Percentiles rank a stretch among this genome's conserved stretches.
phyloP scores from a whole-genome alignment of 306 rosid genomes.

The Cucurbita argyrosperma region DNA sequence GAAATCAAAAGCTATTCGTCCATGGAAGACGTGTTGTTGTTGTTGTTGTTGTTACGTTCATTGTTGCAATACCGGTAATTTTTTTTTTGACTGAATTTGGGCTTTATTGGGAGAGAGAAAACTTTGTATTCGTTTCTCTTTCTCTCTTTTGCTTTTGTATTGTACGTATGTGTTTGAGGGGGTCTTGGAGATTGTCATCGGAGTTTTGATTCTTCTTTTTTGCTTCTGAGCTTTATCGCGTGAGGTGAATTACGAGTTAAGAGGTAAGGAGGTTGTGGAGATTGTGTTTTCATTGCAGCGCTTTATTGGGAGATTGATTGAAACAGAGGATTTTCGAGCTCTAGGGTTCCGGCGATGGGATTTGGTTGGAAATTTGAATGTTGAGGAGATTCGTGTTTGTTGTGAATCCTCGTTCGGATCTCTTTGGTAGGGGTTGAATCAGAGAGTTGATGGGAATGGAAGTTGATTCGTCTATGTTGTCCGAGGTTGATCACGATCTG shows the following conservation, averaged over 20 bases:
- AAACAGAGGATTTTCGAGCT: neutral
- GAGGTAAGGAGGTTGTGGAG: neutral
- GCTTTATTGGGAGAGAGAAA: slow-evolving; percentile 6
- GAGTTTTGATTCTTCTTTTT: slow-evolving; percentile 1
- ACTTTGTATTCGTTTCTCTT: neutral
- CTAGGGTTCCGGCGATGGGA: slow-evolving; percentile 7
- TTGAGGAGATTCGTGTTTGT: slow-evolving; percentile 29
- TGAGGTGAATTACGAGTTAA: neutral
- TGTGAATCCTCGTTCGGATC: slow-evolving; percentile 57
- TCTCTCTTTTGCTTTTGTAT: neutral
- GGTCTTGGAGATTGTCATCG: neutral
- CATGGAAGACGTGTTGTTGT: neutral
- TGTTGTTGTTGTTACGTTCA: neutral
- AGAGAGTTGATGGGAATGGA: slow-evolving; percentile 54
- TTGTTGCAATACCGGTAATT: neutral
- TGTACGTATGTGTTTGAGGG: slow-evolving; percentile 1
- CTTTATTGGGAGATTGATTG: neutral
- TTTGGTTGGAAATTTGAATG: slow-evolving; percentile 22
- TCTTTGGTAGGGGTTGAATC: slow-evolving; percentile 37
- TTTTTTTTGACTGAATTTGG: neutral
- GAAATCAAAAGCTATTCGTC: neutral
- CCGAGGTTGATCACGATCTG: slow-evolving; percentile 76
- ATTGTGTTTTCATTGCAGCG: neutral
- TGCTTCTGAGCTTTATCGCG: neutral
- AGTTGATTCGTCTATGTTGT: slow-evolving; percentile 75